These are phyloP conservation scores for Viridothelium virens DNA, from an alignment of 495 filamentous ascomycete species.

Conservation along the genomic window DNA sequence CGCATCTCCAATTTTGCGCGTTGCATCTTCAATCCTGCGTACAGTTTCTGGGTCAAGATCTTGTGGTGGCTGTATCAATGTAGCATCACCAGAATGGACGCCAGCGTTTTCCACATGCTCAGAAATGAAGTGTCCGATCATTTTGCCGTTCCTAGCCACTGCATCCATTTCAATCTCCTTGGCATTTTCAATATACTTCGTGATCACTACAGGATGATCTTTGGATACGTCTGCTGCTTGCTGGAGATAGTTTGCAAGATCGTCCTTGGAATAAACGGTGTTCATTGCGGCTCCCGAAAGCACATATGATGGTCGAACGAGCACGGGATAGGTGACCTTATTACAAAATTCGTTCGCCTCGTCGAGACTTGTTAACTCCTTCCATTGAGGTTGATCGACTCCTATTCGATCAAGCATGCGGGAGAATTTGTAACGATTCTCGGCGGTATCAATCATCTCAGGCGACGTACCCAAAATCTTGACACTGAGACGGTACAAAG, in stretches of 20 bases:
- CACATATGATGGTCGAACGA: slow-evolving; percentile 94
- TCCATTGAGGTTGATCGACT: slow-evolving; percentile 95
- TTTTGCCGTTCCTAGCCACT: slow-evolving; percentile 75
- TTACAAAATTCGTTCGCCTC: slow-evolving; percentile 81
- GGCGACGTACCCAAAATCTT: slow-evolving; percentile 91
- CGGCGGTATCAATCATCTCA: slow-evolving; percentile 96
- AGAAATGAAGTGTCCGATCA: slow-evolving; percentile 89
- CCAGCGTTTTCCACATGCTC: slow-evolving; percentile 97
- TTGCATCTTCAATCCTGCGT: slow-evolving; percentile 84
- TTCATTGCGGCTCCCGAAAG: slow-evolving; percentile 98
- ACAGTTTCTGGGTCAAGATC: slow-evolving; percentile 88
- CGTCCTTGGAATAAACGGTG: slow-evolving; percentile 87
- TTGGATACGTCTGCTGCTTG: slow-evolving; percentile 88
- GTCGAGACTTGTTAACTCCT: slow-evolving; percentile 85
- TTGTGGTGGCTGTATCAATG: slow-evolving; percentile 83
- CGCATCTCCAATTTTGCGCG: slow-evolving; percentile 86
- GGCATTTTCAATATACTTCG: slow-evolving; percentile 95
- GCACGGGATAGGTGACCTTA: slow-evolving; percentile 84
- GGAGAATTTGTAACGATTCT: slow-evolving; percentile 98
- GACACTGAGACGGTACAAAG: slow-evolving; percentile 78
- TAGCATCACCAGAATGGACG: slow-evolving; percentile 97
- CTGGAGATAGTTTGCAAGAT: slow-evolving; percentile 82
- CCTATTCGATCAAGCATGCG: slow-evolving; percentile 91
- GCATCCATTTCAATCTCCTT: slow-evolving; percentile 98
- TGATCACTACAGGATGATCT: slow-evolving; percentile 97